Evolutionary conservation across 257 asterid genomes (phyloP).

Genomic region (Solanum tarijense): DNA sequence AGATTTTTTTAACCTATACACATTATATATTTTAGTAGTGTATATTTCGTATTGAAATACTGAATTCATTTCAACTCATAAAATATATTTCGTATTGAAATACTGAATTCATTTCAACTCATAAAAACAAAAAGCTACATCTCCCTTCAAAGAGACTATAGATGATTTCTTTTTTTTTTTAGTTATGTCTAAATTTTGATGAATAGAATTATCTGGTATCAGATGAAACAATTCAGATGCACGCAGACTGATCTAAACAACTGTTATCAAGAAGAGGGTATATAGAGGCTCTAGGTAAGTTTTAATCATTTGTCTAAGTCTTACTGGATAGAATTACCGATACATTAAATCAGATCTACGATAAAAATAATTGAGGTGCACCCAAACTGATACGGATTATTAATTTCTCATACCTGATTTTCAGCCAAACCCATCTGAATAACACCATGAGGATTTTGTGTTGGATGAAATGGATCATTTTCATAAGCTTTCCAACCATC

Average conservation of each 20-base stretch:
- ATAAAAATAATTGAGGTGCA: neutral
- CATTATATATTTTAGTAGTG: neutral
- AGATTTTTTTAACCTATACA: neutral
- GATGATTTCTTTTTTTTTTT: neutral
- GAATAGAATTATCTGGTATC: neutral
- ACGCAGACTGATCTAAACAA: neutral
- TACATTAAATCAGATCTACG: neutral
- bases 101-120: neutral
- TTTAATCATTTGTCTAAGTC: neutral
- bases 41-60: neutral
- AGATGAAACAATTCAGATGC: neutral
- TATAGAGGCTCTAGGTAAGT: neutral
- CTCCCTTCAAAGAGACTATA: neutral
- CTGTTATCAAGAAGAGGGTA: neutral
- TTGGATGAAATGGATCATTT: slow-evolving; percentile 3
- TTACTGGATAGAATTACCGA: neutral
- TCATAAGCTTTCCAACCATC: slow-evolving; percentile 17
- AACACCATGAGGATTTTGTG: slow-evolving; percentile 3
- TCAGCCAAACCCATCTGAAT: slow-evolving; percentile 13
- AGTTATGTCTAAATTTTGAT: neutral
- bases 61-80: neutral
- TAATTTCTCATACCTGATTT: neutral
- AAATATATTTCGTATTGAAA: no score
- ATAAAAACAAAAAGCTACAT: neutral
- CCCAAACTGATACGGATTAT: neutral